These are phyloP conservation scores for Phialophora macrospora DNA, from an alignment of 2,329 filamentous ascomycete species.

Conservation along the genomic window DNA sequence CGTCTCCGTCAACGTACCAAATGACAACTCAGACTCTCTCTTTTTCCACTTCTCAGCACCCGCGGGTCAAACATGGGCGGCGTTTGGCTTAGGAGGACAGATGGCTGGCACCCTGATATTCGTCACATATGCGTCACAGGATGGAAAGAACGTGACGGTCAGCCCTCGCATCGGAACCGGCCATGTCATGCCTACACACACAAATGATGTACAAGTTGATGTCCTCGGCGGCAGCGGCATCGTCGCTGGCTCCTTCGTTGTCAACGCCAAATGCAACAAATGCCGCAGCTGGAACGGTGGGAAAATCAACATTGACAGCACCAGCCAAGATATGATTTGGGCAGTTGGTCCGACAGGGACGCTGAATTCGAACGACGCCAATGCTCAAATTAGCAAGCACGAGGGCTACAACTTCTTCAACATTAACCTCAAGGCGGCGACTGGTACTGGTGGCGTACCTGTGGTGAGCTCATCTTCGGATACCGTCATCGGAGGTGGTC, in stretches of 20 bases:
- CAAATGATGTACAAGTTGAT: conserved; percentile 51
- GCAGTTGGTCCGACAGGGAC: conserved; percentile 59
- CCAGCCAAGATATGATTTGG: conserved; percentile 59
- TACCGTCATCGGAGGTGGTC: conserved; percentile 47
- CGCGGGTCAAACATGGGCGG: conserved; percentile 38
- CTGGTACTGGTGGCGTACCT: conserved; percentile 53
- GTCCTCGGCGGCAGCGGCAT: conserved; percentile 57
- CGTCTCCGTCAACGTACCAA: conserved; percentile 39
- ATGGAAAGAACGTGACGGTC: conserved; percentile 40
- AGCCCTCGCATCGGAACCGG: conserved; percentile 40
- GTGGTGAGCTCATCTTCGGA: conserved; percentile 40
- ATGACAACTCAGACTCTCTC: conserved; percentile 35
- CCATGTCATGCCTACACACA: conserved; percentile 45
- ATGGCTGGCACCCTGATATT: conserved; percentile 44
- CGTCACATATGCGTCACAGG: conserved; percentile 39
- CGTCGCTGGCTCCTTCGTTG: conserved; percentile 49
- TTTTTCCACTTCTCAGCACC: conserved; percentile 39
- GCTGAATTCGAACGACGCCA: conserved; percentile 49
- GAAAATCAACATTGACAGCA: conserved; percentile 57
- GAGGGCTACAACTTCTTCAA: conserved; percentile 60
- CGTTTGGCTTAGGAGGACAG: conserved; percentile 40
- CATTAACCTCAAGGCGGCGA: conserved; percentile 61
- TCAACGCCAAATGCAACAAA: conserved; percentile 59
- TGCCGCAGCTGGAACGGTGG: conserved; percentile 60
- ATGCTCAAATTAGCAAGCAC: conserved; percentile 59